These are phyloP conservation scores for Haplographium delicatum DNA, from an alignment of 495 filamentous ascomycete genomes.

Conservation along the genomic window DNA sequence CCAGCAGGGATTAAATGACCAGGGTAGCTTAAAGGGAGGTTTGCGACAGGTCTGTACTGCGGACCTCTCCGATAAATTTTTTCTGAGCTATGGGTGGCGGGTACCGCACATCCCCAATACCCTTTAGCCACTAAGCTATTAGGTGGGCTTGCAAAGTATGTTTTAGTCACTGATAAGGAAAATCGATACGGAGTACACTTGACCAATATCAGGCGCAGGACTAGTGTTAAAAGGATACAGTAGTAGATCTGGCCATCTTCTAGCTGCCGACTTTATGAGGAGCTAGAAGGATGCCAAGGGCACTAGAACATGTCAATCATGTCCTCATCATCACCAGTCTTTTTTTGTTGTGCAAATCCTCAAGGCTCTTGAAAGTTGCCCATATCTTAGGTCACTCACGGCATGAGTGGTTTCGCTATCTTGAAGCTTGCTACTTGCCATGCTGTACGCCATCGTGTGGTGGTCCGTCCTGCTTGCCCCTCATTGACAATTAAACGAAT, in stretches of 20 bases:
- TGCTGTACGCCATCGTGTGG: not conserved
- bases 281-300: not conserved
- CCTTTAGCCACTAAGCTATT: slow-evolving; percentile 2
- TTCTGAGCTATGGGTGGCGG: slow-evolving; percentile 8
- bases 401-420: not conserved
- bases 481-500: not conserved
- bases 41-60: slow-evolving; percentile 16
- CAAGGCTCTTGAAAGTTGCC: not conserved
- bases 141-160: slow-evolving; percentile 1
- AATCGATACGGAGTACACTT: not conserved
- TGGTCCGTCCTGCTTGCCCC: not conserved
- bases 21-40: slow-evolving; percentile 11
- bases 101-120: slow-evolving; percentile 6
- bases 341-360: not conserved
- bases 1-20: slow-evolving; percentile 8
- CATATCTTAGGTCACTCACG: not conserved
- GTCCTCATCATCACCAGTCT: not conserved
- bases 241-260: not conserved
- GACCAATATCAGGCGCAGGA: slow-evolving; percentile 2
- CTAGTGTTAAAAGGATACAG: not conserved
- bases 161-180: slow-evolving; percentile 23
- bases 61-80: slow-evolving; percentile 16
- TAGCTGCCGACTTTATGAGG: not conserved
- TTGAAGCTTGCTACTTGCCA: not conserved
- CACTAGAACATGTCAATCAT: not conserved